Evolutionary conservation across 371 early-diverging fungal species (phyloP), one percentile per base, ranked within the genome.

Genomic region (Rhizopus arrhizus): DNA sequence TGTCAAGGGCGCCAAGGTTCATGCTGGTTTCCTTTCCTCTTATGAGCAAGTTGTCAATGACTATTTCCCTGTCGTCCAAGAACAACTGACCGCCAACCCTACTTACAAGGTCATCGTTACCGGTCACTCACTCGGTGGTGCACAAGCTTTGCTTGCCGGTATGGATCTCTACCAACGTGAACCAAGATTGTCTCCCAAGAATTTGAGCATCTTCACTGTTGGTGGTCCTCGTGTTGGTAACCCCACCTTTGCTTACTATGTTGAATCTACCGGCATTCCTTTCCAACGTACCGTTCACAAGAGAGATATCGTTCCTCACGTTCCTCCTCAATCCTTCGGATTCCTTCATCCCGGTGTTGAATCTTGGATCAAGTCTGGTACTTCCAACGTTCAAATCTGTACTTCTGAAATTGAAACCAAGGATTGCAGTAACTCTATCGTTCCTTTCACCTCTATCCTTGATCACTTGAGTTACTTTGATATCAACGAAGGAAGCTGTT

Each of bases 181-280:
- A 13, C 4, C 35, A 3, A 50, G 69, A 40, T 28, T 65, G 3
- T 28, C 42, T 29, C 33, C 41, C 12, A 50, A 42, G 0, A 69
- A 65, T 10, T 33, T 69, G 49, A 41, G 28, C 28, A 61, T 66
- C 10, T 62, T 55, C 15, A 65, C 69, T 32, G 46, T 49, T 31
- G 84, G 85, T 15, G 65, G 71, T 65, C 85, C 84, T 46, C 77
- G 84, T 13, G 60, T 77, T 22, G 85, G 85, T 28, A 76, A 84
- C 52, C 42, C 65, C 11, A 66, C 46, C 7, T 85, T 81, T 66
- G 84, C 77, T 4, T 46, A 61, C 22, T 64, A 72, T 46, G 56
- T 80, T 28, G 65, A 80, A 29, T 43, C 41, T 0, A 56, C 74
- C 28, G 62, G 66, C n/a, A 54, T 81, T 41, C 66, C 63, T 2